These are phyloP conservation scores for Moesziomyces sp. DNA, from an alignment of 1,284 basidiomycete species.

Conservation along the genomic window DNA sequence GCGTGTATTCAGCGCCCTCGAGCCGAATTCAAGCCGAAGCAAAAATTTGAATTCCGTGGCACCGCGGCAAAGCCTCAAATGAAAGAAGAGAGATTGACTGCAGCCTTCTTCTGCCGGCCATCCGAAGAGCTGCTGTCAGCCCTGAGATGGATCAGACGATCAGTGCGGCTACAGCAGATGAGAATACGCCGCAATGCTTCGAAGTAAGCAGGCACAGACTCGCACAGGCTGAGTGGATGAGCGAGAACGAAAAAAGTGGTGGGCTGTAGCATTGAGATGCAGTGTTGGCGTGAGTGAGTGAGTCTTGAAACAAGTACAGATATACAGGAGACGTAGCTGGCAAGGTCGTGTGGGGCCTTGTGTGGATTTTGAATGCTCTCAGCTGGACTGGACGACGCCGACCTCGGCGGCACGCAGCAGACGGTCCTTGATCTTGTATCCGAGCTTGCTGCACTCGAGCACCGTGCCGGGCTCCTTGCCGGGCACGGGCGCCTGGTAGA, in stretches of 20 bases:
- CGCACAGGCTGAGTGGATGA: no score
- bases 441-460: constrained; percentile 88
- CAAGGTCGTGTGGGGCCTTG: no score
- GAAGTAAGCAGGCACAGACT: no score
- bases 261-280: not conserved
- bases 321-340: constrained; percentile 17
- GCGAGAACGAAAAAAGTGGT: constrained; percentile 17
- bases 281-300: no score
- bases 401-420: constrained; percentile 95
- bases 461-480: constrained; percentile 89
- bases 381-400: constrained; percentile 77
- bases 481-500: constrained; percentile 89
- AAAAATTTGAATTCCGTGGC: not conserved
- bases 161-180: no score
- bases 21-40: not conserved
- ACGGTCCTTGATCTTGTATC: constrained; percentile 73
- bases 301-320: constrained; percentile 24
- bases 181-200: no score
- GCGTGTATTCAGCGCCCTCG: no score
- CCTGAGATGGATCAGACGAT: no score
- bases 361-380: not conserved
- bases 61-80: no score
- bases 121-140: no score
- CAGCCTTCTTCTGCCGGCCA: no score
- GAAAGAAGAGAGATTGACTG: no score